Conservation (phyloP, 768 basidiomycete genomes). For the Neoboletus brunneissimus region DNA sequence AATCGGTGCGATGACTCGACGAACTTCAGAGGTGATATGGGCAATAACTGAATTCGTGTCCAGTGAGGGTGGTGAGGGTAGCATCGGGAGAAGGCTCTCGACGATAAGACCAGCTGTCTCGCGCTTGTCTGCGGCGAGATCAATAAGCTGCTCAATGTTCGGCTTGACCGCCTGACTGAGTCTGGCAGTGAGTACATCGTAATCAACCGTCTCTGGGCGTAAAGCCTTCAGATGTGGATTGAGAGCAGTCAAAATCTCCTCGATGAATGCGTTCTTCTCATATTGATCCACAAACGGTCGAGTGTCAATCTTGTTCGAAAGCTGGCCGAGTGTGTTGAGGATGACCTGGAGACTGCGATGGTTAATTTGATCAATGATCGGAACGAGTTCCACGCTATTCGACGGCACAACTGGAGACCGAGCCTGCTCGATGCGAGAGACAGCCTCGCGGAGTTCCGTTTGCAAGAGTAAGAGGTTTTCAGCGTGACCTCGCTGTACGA, state of each 20-base stretch:
- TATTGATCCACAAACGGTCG: conserved; percentile 38
- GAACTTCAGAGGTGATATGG: conserved; percentile 66
- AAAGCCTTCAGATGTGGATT: conserved; percentile 59
- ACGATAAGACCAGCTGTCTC: conserved; percentile 84
- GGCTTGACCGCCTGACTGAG: conserved; percentile 86
- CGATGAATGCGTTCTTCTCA: conserved; percentile 58
- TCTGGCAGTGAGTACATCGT: conserved; percentile 69
- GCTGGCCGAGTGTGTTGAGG: conserved; percentile 54
- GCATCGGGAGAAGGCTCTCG: conserved; percentile 62
- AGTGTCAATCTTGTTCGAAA: conserved; percentile 35
- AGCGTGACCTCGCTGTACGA: conserved; percentile 64
- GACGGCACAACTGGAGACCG: conserved; percentile 11
- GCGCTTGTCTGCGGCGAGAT: conserved; percentile 83
- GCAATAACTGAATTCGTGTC: conserved; percentile 57
- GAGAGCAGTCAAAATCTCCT: conserved; percentile 56
- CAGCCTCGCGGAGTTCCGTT: conserved; percentile 53
- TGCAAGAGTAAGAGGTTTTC: conserved; percentile 57
- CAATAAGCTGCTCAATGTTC: conserved; percentile 84
- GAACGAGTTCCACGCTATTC: conserved; percentile 34
- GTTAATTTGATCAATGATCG: conserved; percentile 57
- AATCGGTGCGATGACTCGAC: conserved; percentile 67
- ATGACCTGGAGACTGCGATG: conserved; percentile 57
- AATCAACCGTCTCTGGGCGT: conserved; percentile 69
- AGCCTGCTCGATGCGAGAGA: conserved; percentile 41
- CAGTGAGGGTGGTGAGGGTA: conserved; percentile 44